phyloP scores from a whole-genome alignment of 2,329 filamentous ascomycete species.

The Scedosporium boydii region DNA sequence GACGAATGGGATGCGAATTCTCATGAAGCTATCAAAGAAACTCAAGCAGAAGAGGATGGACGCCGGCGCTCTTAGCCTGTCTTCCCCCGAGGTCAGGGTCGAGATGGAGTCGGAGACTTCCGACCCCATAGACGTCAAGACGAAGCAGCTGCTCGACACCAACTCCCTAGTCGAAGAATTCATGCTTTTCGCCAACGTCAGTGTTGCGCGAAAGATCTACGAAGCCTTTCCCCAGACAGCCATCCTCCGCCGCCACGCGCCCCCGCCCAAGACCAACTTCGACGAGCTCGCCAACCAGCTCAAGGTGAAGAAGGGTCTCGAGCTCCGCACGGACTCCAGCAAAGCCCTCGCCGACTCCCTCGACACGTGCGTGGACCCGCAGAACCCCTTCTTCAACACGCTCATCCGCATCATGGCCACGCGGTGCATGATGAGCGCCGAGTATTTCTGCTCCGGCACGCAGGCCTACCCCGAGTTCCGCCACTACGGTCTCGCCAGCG shows the following conservation, averaged over 20 bases:
- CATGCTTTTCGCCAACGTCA: slow-evolving; percentile 97
- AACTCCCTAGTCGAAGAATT: slow-evolving; percentile 98
- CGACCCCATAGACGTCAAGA: slow-evolving; percentile 92
- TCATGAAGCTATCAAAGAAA: slow-evolving; percentile 84
- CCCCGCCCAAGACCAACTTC: slow-evolving; percentile 92
- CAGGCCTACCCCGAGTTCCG: slow-evolving; percentile 90
- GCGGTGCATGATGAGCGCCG: slow-evolving; percentile 97
- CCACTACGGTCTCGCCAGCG: slow-evolving; percentile 90
- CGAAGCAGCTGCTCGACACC: slow-evolving; percentile 86
- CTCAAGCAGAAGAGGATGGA: slow-evolving; percentile 94
- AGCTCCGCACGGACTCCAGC: slow-evolving; percentile 75
- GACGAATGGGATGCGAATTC: slow-evolving; percentile 76
- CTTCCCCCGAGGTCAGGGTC: slow-evolving; percentile 95
- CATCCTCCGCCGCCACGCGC: slow-evolving; percentile 81
- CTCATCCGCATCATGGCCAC: slow-evolving; percentile 95
- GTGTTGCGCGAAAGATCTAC: slow-evolving; percentile 84
- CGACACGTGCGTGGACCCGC: slow-evolving; percentile 68
- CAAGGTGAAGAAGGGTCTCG: slow-evolving; percentile 72
- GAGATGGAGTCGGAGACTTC: slow-evolving; percentile 93
- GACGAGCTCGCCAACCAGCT: slow-evolving; percentile 89
- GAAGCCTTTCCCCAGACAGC: slow-evolving; percentile 91
- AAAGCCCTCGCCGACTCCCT: slow-evolving; percentile 90
- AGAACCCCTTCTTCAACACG: slow-evolving; percentile 96
- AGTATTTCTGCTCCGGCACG: slow-evolving; percentile 94
- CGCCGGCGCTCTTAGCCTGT: slow-evolving; percentile 87